Evolutionary conservation across 371 early-diverging fungal genomes (phyloP).

Genomic region (Circinella minor): DNA sequence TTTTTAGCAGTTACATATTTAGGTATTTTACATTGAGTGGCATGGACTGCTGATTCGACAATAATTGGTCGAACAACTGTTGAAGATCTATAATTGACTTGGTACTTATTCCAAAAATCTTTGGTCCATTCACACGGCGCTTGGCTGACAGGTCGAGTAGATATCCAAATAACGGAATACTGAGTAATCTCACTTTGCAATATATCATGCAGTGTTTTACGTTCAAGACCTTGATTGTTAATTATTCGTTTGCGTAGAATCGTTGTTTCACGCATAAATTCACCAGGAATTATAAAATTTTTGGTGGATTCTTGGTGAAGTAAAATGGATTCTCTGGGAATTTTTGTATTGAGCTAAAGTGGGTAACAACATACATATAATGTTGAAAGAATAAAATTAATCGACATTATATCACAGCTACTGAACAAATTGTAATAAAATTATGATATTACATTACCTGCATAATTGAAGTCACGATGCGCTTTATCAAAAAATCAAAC

Average conservation of each 20-base stretch:
- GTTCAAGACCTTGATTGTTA: neutral
- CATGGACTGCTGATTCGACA: constrained; percentile 20
- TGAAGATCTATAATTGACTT: neutral
- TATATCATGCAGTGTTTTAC: constrained; percentile 16
- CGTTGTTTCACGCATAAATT: constrained; percentile 18
- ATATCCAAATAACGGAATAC: constrained; percentile 11
- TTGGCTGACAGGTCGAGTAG: constrained; percentile 2
- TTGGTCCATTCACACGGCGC: constrained; percentile 10
- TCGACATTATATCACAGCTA: too few relatives aligned
- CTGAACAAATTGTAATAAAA: too few relatives aligned
- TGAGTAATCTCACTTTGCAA: neutral
- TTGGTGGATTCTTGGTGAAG: neutral
- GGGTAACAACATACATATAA: too few relatives aligned
- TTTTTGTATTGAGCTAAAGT: neutral
- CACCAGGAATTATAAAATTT: constrained; percentile 6
- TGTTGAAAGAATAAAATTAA: too few relatives aligned
- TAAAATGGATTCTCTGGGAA: constrained; percentile 2
- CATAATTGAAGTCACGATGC: neutral
- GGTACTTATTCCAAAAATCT: constrained; percentile 4
- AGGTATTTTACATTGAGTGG: neutral
- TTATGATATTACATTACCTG: too few relatives aligned
- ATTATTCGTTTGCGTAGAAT: constrained; percentile 8
- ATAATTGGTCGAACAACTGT: constrained; percentile 13
- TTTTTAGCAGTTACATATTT: neutral
- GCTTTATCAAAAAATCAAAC: neutral